These are phyloP conservation scores for Linnemannia elongata DNA, from an alignment of 192 early-diverging fungal species.

Conservation along the genomic window DNA sequence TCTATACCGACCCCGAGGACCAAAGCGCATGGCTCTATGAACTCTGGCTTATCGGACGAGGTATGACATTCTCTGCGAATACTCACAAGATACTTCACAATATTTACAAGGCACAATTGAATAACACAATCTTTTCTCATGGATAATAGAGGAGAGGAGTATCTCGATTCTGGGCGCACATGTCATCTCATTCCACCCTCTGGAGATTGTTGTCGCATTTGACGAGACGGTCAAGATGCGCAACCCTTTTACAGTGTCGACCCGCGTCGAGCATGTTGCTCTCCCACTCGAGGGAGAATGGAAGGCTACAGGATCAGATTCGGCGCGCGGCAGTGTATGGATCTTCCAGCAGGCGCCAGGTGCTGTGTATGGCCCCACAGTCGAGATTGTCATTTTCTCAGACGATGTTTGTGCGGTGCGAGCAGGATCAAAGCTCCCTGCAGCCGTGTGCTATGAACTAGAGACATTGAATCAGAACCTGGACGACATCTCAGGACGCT, in stretches of 20 bases:
- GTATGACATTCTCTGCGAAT: constrained; percentile 17
- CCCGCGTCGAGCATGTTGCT: constrained; percentile 30
- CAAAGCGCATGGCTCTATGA: constrained; percentile 98
- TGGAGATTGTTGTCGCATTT: constrained; percentile 55
- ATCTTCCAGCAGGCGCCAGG: constrained; percentile 46
- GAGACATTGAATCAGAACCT: constrained; percentile 44
- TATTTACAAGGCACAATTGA: background rate
- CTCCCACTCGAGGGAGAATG: constrained; percentile 41
- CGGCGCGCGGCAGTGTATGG: constrained; percentile 33
- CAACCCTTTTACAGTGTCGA: constrained; percentile 31
- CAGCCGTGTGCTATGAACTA: constrained; percentile 42
- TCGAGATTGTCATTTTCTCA: constrained; percentile 38
- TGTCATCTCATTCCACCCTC: constrained; percentile 43
- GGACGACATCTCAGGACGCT: constrained; percentile 20
- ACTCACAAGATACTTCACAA: background rate
- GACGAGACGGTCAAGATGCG: constrained; percentile 52
- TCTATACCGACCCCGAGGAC: constrained; percentile 97
- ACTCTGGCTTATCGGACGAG: constrained; percentile 87
- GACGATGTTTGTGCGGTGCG: constrained; percentile 37
- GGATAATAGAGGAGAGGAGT: constrained; percentile 31
- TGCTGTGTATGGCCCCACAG: constrained; percentile 33
- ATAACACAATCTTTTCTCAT: background rate
- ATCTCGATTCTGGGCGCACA: constrained; percentile 53
- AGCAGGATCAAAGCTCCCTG: constrained; percentile 24
- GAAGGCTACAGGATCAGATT: constrained; percentile 48